Base-by-base conservation (phyloP, 2,329 filamentous ascomycete genomes). In the Aspergillus sp. region DNA sequence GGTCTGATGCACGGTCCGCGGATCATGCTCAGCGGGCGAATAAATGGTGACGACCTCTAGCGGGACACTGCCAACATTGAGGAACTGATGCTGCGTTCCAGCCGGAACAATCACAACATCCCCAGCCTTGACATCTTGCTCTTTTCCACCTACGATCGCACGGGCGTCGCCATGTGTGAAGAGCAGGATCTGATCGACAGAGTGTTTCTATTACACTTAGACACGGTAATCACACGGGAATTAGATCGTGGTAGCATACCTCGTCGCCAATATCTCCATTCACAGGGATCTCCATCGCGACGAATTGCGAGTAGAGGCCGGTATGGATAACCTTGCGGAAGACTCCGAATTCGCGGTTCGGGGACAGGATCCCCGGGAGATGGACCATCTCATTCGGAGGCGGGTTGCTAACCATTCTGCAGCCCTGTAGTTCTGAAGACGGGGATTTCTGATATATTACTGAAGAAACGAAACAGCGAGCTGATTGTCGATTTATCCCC, bases 231-330 rank as follows among this genome's bases (percentile, higher is more conserved):
- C 13, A 4, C 7, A 31, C 2, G 17, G 28, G 2, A 30, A 3
- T 7, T 15, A 19, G 4, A 22, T 23, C 3, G 3, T 8, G 38
- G 13, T 15, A 3, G 60, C 69, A 6, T 62, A 87, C 86, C 75
- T 89, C 86, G 56, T 89, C 86, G n/a, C 87, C 86, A 66, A 89
- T 89, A 31, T 89, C 86, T 2, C 87, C 86, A 15, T 81, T 82
- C 0, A 87, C 83, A 0, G 87, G 87, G 0, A 89, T 81, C 48
- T 86, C 87, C 87, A 89, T 89, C 0, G 87, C 80, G 0, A 89
- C 87, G 8, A 89, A 73, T 72, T 89, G 87, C 11, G 81, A 82
- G 71, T 88, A 89, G 7, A 89, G 74, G 0, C 87, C 87, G 2
- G 87, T 89, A 74, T 84, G 87, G 15, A 89, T 74, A 23, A 89